Conservation (phyloP, 148 eudicot genomes). For the Agrostemma githago region DNA sequence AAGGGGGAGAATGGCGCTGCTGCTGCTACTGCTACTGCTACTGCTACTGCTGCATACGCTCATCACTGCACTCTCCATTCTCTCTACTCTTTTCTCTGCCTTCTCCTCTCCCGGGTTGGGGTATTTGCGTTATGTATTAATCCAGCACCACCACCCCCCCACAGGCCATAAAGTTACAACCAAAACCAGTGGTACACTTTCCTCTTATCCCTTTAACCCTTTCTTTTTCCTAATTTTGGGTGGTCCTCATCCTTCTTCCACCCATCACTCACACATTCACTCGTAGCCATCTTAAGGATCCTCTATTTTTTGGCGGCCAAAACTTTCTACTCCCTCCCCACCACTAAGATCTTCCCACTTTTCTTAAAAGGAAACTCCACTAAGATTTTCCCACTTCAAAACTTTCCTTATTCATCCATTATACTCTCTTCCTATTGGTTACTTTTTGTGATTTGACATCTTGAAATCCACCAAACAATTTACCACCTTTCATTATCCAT, state of each 20-base stretch:
- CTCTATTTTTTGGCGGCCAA: neutral
- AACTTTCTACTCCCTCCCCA: too few relatives aligned
- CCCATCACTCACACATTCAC: neutral
- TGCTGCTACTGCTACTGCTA: neutral
- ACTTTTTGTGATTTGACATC: too few relatives aligned
- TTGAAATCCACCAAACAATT: too few relatives aligned
- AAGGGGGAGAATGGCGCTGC: neutral
- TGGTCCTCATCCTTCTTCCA: neutral
- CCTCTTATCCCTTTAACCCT: neutral
- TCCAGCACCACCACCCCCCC: neutral
- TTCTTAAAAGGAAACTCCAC: too few relatives aligned
- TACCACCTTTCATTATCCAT: too few relatives aligned
- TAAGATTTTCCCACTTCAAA: too few relatives aligned
- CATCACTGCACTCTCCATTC: conserved; percentile 8
- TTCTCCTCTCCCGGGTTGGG: neutral
- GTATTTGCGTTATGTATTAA: neutral
- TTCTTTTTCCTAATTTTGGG: neutral
- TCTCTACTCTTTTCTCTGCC: neutral
- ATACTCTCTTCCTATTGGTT: too few relatives aligned
- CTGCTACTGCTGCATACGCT: neutral
- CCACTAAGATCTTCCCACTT: too few relatives aligned
- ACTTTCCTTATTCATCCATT: too few relatives aligned
- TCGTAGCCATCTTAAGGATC: neutral
- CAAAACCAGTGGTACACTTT: neutral
- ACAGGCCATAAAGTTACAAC: too few relatives aligned